Evolutionary conservation across 148 eudicot genomes (phyloP).

Genomic region (Cornus controversa): DNA sequence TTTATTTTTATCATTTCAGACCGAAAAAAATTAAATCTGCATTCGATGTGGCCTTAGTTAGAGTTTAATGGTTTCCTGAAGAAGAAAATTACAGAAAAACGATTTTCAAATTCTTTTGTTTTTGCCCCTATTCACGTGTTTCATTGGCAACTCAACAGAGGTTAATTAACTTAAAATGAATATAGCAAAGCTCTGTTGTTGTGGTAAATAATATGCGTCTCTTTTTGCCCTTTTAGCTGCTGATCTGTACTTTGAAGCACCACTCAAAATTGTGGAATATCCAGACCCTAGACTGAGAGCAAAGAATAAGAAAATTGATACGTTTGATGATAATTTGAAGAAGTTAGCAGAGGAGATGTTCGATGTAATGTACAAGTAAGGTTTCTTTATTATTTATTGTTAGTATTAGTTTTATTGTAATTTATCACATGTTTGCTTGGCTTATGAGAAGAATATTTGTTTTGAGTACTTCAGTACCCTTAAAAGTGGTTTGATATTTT

Average conservation of each 20-base stretch:
- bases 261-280: constrained; percentile 73
- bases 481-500: too few relatives aligned
- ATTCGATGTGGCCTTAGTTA: too few relatives aligned
- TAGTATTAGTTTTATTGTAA: not conserved
- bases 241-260: constrained; percentile 72
- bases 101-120: too few relatives aligned
- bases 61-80: too few relatives aligned
- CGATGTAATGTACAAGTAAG: constrained; percentile 90
- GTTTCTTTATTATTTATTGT: not conserved
- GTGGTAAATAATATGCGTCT: too few relatives aligned
- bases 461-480: not conserved
- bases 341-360: constrained; percentile 85
- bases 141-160: not conserved
- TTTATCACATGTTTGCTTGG: not conserved
- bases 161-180: too few relatives aligned
- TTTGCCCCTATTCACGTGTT: too few relatives aligned
- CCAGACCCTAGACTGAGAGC: constrained; percentile 84
- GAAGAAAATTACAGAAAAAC: too few relatives aligned
- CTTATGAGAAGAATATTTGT: not conserved
- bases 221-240: constrained; percentile 65
- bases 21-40: too few relatives aligned
- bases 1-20: too few relatives aligned
- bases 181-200: too few relatives aligned
- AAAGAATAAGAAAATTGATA: constrained; percentile 69
- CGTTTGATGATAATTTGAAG: constrained; percentile 77